Evolutionary conservation across 2,329 filamentous ascomycete genomes (phyloP).

Genomic region (Phoma sp.): DNA sequence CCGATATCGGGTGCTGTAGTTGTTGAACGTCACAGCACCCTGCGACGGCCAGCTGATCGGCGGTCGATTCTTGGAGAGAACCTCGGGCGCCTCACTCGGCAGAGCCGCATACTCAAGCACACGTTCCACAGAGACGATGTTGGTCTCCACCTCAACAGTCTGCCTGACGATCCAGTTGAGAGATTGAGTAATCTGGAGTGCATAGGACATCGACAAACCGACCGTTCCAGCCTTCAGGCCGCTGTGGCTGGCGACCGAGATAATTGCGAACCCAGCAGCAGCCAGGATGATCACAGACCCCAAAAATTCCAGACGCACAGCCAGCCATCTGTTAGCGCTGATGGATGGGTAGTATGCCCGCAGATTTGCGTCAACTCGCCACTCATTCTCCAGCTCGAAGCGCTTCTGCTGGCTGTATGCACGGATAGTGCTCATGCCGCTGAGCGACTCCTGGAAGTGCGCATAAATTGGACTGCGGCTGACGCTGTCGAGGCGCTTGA

Average conservation of each 20-base stretch:
- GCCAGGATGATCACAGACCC: conserved; percentile 91
- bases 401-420: conserved; percentile 88
- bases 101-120: conserved; percentile 93
- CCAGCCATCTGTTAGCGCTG: conserved; percentile 88
- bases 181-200: conserved; percentile 93
- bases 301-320: conserved; percentile 92
- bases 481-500: conserved; percentile 94
- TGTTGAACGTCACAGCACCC: conserved; percentile 86
- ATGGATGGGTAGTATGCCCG: conserved; percentile 95
- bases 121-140: conserved; percentile 97
- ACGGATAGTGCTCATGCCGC: conserved; percentile 91
- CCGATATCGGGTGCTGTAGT: conserved; percentile 93
- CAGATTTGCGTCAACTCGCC: conserved; percentile 93
- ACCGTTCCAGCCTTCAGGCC: conserved; percentile 74
- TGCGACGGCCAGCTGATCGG: conserved; percentile 89
- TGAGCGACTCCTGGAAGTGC: conserved; percentile 96
- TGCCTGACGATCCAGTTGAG: conserved; percentile 99
- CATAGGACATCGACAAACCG: conserved; percentile 95
- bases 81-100: conserved; percentile 92
- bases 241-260: conserved; percentile 74
- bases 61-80: conserved; percentile 85
- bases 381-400: conserved; percentile 94
- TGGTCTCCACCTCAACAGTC: conserved; percentile 99
- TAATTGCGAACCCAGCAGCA: conserved; percentile 80
- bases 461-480: conserved; percentile 96